Conservation (phyloP, 176 grass and related monocot species). For the Themeda triandra region DNA sequence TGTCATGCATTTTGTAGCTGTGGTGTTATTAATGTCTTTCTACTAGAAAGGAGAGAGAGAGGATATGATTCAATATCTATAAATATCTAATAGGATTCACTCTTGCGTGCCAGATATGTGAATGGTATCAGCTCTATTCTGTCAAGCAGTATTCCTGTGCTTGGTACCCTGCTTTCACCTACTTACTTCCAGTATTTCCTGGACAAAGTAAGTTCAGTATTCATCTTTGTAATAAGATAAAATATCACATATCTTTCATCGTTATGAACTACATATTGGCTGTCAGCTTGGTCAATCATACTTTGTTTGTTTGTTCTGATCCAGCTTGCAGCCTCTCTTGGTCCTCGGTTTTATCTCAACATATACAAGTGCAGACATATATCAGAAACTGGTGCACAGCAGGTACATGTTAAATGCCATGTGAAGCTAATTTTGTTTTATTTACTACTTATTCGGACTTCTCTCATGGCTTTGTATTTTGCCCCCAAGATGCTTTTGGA, state of each 20-base stretch:
- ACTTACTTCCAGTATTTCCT: slow-evolving; percentile 99
- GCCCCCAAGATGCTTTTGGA: slow-evolving; percentile 87
- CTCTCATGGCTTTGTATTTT: slow-evolving; percentile 12
- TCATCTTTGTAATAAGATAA: slow-evolving; percentile 11
- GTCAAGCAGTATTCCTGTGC: slow-evolving; percentile 83
- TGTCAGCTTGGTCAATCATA: slow-evolving; percentile 10
- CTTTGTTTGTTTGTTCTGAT: slow-evolving; percentile 32
- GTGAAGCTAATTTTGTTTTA: background rate
- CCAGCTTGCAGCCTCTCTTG: slow-evolving; percentile 94
- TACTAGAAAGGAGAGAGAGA: background rate
- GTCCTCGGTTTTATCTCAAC: slow-evolving; percentile 98
- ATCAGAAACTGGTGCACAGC: slow-evolving; percentile 98
- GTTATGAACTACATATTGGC: slow-evolving; percentile 9
- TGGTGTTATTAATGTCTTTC: background rate
- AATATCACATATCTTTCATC: slow-evolving; percentile 2
- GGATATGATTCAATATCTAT: background rate
- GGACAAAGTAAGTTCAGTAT: slow-evolving; percentile 69
- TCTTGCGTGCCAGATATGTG: slow-evolving; percentile 73
- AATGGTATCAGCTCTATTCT: slow-evolving; percentile 95
- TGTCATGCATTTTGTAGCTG: background rate
- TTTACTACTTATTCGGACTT: slow-evolving; percentile 18
- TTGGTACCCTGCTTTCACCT: slow-evolving; percentile 79
- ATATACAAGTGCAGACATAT: slow-evolving; percentile 99
- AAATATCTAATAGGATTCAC: slow-evolving; percentile 15
- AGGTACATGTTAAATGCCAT: slow-evolving; percentile 49